Base-by-base conservation (phyloP, 2,329 filamentous ascomycete species). In the Sphaerulina populicola region DNA sequence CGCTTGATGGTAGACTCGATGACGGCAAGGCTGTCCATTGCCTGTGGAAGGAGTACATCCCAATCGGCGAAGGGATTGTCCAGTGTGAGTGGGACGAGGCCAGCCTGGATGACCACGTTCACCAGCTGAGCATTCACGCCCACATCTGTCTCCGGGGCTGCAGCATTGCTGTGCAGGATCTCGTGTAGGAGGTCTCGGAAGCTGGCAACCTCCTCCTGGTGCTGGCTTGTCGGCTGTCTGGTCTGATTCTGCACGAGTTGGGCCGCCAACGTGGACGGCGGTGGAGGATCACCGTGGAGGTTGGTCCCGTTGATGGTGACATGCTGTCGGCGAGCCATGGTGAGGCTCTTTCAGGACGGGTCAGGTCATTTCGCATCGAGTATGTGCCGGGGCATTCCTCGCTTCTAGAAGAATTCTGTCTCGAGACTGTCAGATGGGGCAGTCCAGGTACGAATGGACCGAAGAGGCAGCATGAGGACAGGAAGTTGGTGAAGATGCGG, bases 121-220 rank as follows among this genome's bases (percentile, higher is more conserved):
- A 95, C 83, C 44, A 96, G 78, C 69, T 89, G 86, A 62, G 89
- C 85, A 60, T 94, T 91, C 65, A 94, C 83, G 45, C 83, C 78
- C 40, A 86, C 70, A 58, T 85, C 82, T 40, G 86, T 81, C 56
- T 83, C 79, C 49, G 76, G 73, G 12, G 70, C 74, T 10, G 66
- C 70, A 12, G 69, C 68, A 41, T 71, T 68, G 31, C 69, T 69
- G 50, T 62, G 54, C 5, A 82, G 64, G 18, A 81, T 77, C 59
- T 83, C 80, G 56, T 82, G 80, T 23, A 91, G 75, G 2, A 96
- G 76, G 47, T 83, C 81, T 56, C 85, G 82, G 57, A 96, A 83
- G 44, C 88, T 85, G 59, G 83, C 81, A 53, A 49, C 54, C 36
- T 61, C 58, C 37, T 55, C 56, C 38, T 48, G 52, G 6, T 41